Conservation (phyloP, 2,329 filamentous ascomycete species). For the Arachnomyces sp. region DNA sequence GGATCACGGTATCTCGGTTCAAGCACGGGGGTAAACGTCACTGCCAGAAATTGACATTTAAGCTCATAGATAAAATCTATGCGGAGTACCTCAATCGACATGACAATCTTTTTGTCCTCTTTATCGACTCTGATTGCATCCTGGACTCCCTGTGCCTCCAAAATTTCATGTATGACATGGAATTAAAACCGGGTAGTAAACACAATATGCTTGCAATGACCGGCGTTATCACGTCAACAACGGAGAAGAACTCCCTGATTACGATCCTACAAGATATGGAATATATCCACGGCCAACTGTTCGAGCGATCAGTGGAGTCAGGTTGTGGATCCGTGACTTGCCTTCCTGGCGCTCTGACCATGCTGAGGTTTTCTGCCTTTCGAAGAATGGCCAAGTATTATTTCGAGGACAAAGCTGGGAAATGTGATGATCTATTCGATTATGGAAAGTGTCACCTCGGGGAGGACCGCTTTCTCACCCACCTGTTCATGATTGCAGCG, state of each 20-base stretch:
- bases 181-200: slow-evolving; percentile 85
- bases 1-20: slow-evolving; percentile 87
- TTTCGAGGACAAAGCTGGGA: slow-evolving; percentile 92
- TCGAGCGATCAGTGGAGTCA: slow-evolving; percentile 91
- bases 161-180: slow-evolving; percentile 99
- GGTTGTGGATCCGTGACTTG: slow-evolving; percentile 92
- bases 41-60: slow-evolving; percentile 89
- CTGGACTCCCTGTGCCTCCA: slow-evolving; percentile 85
- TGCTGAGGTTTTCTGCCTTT: slow-evolving; percentile 93
- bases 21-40: slow-evolving; percentile 88
- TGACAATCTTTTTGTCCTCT: slow-evolving; percentile 89
- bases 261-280: slow-evolving; percentile 96
- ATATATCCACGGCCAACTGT: slow-evolving; percentile 93
- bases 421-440: slow-evolving; percentile 92
- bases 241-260: slow-evolving; percentile 77
- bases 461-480: slow-evolving; percentile 93
- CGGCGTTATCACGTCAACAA: slow-evolving; percentile 91
- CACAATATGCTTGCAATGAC: slow-evolving; percentile 96
- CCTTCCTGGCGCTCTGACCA: slow-evolving; percentile 88
- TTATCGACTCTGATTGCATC: slow-evolving; percentile 96
- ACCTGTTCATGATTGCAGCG: slow-evolving; percentile 97
- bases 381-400: slow-evolving; percentile 97
- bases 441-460: slow-evolving; percentile 93
- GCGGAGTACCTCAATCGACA: slow-evolving; percentile 76
- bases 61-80: slow-evolving; percentile 89